A percentile compares a stretch with the other conserved stretches of the same genome.
Evolutionary conservation across 2,329 filamentous ascomycete species (phyloP).

Genomic region (Hymenoscyphus infarciens): DNA sequence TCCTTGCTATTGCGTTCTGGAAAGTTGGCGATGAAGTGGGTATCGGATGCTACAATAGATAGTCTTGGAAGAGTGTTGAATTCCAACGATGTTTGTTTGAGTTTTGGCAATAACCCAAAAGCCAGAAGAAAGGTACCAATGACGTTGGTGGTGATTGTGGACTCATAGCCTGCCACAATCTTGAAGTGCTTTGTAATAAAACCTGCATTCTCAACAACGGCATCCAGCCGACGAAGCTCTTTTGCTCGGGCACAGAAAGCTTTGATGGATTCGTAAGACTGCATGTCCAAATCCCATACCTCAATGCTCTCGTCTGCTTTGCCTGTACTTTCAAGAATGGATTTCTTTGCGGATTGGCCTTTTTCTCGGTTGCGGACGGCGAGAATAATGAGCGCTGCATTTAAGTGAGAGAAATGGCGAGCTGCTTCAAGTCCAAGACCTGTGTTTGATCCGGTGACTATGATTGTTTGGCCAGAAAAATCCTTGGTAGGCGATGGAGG

Average conservation of each 20-base stretch:
- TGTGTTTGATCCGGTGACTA: slow-evolving; percentile 41
- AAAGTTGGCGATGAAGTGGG: slow-evolving; percentile 13
- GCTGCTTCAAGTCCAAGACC: slow-evolving; percentile 41
- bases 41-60: slow-evolving; percentile 15
- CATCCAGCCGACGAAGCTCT: slow-evolving; percentile 39
- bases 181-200: slow-evolving; percentile 15
- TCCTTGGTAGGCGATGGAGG: background rate
- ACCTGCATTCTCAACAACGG: slow-evolving; percentile 39
- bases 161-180: slow-evolving; percentile 22
- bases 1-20: slow-evolving; percentile 14
- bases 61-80: slow-evolving; percentile 5
- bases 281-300: slow-evolving; percentile 15
- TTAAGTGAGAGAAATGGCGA: slow-evolving; percentile 35
- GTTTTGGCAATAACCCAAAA: slow-evolving; percentile 19
- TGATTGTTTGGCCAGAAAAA: slow-evolving; percentile 33
- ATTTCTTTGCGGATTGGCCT: slow-evolving; percentile 40
- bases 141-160: slow-evolving; percentile 24
- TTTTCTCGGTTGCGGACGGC: slow-evolving; percentile 38
- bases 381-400: slow-evolving; percentile 37
- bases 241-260: slow-evolving; percentile 6
- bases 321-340: slow-evolving; percentile 25
- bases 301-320: slow-evolving; percentile 4
- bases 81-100: slow-evolving; percentile 3
- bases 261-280: slow-evolving; percentile 12
- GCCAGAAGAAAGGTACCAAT: slow-evolving; percentile 23